A percentile compares a stretch with the other conserved stretches of the same genome.
phyloP scores from a whole-genome alignment of 768 basidiomycete species.

The Mycena capillaripes region DNA sequence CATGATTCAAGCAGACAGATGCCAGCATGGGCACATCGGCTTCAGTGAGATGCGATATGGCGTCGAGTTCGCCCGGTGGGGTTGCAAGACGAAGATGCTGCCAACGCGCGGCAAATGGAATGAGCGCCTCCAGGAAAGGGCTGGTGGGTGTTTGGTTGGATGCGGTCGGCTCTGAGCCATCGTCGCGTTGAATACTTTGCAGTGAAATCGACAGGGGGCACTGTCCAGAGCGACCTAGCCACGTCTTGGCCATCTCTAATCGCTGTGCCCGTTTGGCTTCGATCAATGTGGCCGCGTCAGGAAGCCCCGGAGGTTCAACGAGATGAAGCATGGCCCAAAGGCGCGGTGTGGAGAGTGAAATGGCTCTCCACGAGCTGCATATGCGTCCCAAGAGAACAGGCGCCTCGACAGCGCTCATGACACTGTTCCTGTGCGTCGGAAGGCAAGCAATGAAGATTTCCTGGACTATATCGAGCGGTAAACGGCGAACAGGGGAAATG shows the following conservation, averaged over 20 bases:
- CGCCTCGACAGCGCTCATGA: background rate
- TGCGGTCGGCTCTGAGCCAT: background rate
- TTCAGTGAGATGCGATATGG: background rate
- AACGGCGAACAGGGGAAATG: background rate
- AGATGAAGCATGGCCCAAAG: background rate
- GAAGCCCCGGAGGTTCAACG: background rate
- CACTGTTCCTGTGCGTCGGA: background rate
- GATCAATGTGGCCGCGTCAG: background rate
- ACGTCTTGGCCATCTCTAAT: background rate
- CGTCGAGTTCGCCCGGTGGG: background rate
- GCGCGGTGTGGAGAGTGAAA: background rate
- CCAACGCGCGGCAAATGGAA: background rate
- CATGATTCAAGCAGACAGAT: background rate
- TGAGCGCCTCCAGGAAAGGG: background rate
- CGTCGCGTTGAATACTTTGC: background rate
- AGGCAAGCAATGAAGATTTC: background rate
- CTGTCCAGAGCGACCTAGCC: background rate
- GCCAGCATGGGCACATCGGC: background rate
- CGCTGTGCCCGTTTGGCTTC: background rate
- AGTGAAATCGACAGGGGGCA: slow-evolving; percentile 1
- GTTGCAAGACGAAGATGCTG: background rate
- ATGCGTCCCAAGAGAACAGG: background rate
- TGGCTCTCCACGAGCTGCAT: background rate
- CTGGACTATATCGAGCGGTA: background rate
- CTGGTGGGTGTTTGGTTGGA: too few relatives aligned